phyloP scores from a whole-genome alignment of 1,284 basidiomycete species.

The Mycosarcoma mackinlayi region DNA sequence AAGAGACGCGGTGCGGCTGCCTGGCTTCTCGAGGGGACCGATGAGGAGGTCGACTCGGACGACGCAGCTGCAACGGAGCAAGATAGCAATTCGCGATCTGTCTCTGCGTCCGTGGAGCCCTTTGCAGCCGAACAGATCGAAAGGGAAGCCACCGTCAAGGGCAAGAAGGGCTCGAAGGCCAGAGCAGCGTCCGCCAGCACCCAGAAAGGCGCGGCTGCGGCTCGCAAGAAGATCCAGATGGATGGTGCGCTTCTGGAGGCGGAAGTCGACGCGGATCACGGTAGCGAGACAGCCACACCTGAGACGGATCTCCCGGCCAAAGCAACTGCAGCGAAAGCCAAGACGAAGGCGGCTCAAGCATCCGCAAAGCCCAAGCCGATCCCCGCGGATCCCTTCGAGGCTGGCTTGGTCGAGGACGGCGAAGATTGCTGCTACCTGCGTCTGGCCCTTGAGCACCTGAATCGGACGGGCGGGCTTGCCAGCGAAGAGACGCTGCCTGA shows the following conservation, averaged over 20 bases:
- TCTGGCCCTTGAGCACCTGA: slow-evolving; percentile 73
- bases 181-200: slow-evolving; percentile 8
- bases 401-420: slow-evolving; percentile 80
- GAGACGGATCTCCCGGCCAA: slow-evolving; percentile 8
- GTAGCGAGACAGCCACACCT: slow-evolving; percentile 22
- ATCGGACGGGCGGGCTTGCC: slow-evolving; percentile 46
- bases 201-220: slow-evolving; percentile 14
- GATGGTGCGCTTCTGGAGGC: slow-evolving; percentile 1
- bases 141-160: slow-evolving; percentile 1
- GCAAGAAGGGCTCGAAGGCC: slow-evolving; percentile 24
- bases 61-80: slow-evolving; percentile 12
- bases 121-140: slow-evolving; percentile 7
- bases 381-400: slow-evolving; percentile 72
- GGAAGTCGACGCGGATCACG: slow-evolving; percentile 15
- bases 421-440: slow-evolving; percentile 90
- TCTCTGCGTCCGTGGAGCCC: slow-evolving; percentile 35
- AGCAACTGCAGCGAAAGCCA: slow-evolving; percentile 10
- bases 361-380: slow-evolving; percentile 23
- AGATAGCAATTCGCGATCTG: slow-evolving; percentile 21
- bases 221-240: slow-evolving; percentile 24
- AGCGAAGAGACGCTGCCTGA: slow-evolving; percentile 25
- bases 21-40: slow-evolving; percentile 13
- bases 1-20: slow-evolving; percentile 33
- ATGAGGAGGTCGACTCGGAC: slow-evolving; percentile 28
- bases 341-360: slow-evolving; percentile 20